Base-by-base conservation (phyloP, 2,329 filamentous ascomycete genomes). In the Thielaviopsis populi region DNA sequence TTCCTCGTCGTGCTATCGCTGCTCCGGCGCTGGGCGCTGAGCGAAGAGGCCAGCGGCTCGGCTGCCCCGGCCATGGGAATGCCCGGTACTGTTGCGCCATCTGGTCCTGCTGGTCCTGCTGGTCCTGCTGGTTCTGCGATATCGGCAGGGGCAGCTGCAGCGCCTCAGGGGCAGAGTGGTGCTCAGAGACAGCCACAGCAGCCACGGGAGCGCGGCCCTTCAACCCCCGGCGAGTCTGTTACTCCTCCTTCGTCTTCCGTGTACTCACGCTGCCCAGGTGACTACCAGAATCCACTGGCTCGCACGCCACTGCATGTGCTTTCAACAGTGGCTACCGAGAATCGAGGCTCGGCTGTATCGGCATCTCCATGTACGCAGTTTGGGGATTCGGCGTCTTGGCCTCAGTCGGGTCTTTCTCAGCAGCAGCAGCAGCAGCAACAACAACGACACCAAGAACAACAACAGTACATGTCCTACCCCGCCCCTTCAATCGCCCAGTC, bases 1-100 rank as follows among this genome's bases (percentile, higher is more conserved):
- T 91, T 91, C 67, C 76, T 87, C 1, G 78, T 88, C 65, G 84
- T 90, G 5, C 74, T 91, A 10, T 76, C 80, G 60, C 86, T 90
- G 83, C 74, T 91, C 30, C 82, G 82, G 50, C 81, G 79, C 30
- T 89, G 87, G 86, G 88, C 87, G 70, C 72, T 80, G 69, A 63
- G 61, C 13, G 64, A 65, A 19, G 50, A 62, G 17, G 40, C 40
- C 8, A 59, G 17, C 7, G 13, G 59, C 19, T 19, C 27, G 19
- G 22, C 56, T 24, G 53, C 13, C 3, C 13, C 53, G 53, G 13
- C 53, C 1, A 6, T 15, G 27, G 53, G 53, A 10, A 56, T 37
- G 53, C 10, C 53, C 3, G 30, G 17, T 6, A 3, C 17, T 46
- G 15, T 3, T 22, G 46, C 46, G 4, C 17, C 17, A 46, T 46